A percentile compares a stretch with the other conserved stretches of the same genome.
Evolutionary conservation across 2,329 filamentous ascomycete genomes (phyloP).

Genomic region (Claviceps africana): DNA sequence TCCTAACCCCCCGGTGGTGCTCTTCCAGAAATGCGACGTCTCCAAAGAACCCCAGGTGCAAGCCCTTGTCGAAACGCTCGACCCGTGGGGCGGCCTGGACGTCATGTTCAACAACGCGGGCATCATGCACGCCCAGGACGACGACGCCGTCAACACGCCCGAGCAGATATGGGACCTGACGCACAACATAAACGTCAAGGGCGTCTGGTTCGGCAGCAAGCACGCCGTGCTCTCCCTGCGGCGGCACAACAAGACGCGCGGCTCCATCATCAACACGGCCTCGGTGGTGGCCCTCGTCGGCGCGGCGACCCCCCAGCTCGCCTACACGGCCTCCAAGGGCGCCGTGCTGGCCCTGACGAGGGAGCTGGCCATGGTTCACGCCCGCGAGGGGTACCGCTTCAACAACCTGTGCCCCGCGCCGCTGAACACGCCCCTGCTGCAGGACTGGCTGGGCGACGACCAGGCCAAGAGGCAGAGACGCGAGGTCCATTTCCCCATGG

Average conservation of each 20-base stretch:
- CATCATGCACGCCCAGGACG: constrained; percentile 82
- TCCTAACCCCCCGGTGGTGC: not conserved
- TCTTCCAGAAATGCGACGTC: constrained; percentile 47
- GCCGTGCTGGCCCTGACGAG: constrained; percentile 82
- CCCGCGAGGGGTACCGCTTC: constrained; percentile 76
- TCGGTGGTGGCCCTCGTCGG: constrained; percentile 80
- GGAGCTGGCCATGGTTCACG: constrained; percentile 84
- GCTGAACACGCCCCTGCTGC: constrained; percentile 78
- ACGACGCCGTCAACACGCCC: constrained; percentile 67
- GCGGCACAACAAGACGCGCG: constrained; percentile 62
- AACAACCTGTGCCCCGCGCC: constrained; percentile 84
- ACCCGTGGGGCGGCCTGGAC: constrained; percentile 77
- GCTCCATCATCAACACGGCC: constrained; percentile 83
- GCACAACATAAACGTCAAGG: constrained; percentile 91
- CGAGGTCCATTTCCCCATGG: constrained; percentile 79
- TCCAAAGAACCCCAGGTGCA: constrained; percentile 72
- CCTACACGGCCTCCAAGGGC: constrained; percentile 89
- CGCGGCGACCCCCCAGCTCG: constrained; percentile 74
- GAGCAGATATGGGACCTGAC: constrained; percentile 92
- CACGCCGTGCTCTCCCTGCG: constrained; percentile 74
- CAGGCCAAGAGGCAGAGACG: constrained; percentile 64
- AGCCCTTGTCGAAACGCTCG: constrained; percentile 58
- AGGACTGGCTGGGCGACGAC: constrained; percentile 89
- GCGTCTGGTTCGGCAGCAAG: constrained; percentile 94
- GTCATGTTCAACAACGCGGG: constrained; percentile 96